Percentiles rank a stretch among this genome's conserved stretches.
phyloP scores from a whole-genome alignment of 2,329 filamentous ascomycete species.

The Colletotrichum neosansevieriae region DNA sequence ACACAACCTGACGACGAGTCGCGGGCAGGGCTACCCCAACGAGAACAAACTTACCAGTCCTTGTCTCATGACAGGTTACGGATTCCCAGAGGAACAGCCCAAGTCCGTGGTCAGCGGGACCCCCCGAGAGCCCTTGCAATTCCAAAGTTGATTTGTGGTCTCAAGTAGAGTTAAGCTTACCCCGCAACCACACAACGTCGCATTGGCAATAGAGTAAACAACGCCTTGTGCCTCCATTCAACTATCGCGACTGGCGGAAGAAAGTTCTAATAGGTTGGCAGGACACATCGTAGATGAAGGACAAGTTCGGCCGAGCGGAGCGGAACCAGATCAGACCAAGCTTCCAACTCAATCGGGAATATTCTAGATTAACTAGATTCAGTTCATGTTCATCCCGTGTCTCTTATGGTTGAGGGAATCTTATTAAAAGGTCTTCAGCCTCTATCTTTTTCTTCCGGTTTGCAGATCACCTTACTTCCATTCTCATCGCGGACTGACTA shows the following conservation, averaged over 20 bases:
- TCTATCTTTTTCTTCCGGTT: background rate
- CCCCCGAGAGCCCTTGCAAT: background rate
- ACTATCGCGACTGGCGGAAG: conserved; percentile 34
- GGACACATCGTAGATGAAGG: conserved; percentile 1
- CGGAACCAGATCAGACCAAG: conserved; percentile 1
- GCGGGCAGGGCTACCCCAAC: too few species aligned
- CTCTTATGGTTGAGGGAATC: background rate
- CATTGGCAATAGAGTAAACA: conserved; percentile 11
- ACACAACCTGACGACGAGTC: conserved; percentile 19
- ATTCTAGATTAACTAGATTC: conserved; percentile 1
- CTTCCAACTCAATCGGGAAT: background rate
- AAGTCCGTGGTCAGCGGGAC: conserved; percentile 9
- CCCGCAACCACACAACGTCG: conserved; percentile 6
- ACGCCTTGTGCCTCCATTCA: background rate
- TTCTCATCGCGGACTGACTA: background rate
- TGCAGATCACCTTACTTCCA: background rate
- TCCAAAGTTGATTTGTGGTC: conserved; percentile 1
- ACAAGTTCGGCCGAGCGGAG: conserved; percentile 35
- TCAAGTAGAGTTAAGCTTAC: conserved; percentile 25
- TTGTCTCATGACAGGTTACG: too few species aligned
- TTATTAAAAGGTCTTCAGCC: background rate
- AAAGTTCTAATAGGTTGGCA: conserved; percentile 26
- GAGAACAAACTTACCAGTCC: too few species aligned
- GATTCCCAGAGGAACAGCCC: background rate
- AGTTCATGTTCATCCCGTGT: background rate